These are phyloP conservation scores for Ophiorrhiza pumila DNA, from an alignment of 257 asterid genomes.

Conservation along the genomic window DNA sequence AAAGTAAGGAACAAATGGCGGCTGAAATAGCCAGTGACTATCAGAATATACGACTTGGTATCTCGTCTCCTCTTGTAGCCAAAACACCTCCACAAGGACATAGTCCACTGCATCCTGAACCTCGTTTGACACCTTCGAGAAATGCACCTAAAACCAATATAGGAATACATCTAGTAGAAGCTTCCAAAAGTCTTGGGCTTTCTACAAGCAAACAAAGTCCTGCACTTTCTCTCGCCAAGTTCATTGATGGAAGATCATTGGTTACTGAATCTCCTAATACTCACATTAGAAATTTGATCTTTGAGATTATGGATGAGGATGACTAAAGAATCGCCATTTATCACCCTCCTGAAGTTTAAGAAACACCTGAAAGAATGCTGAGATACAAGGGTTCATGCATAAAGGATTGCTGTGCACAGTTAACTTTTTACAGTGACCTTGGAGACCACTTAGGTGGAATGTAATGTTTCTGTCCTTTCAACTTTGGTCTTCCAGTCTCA, in stretches of 20 bases:
- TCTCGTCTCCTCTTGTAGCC: slow-evolving; percentile 14
- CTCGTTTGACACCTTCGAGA: slow-evolving; percentile 17
- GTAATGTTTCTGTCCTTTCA: neutral
- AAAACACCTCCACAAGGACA: slow-evolving; percentile 14
- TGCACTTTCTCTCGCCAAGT: slow-evolving; percentile 32
- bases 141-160: slow-evolving; percentile 27
- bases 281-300: neutral
- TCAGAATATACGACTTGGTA: slow-evolving; percentile 7
- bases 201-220: slow-evolving; percentile 23
- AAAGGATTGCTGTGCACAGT: neutral
- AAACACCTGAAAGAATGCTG: neutral
- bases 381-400: neutral
- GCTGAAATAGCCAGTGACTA: slow-evolving; percentile 4
- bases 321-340: neutral
- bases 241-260: slow-evolving; percentile 14
- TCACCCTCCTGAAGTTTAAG: neutral
- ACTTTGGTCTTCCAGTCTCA: neutral
- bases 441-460: neutral
- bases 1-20: slow-evolving; percentile 13
- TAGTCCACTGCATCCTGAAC: slow-evolving; percentile 3
- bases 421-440: neutral
- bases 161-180: slow-evolving; percentile 50
- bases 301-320: slow-evolving; percentile 7
- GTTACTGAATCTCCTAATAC: slow-evolving; percentile 7
- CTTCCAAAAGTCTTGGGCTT: slow-evolving; percentile 39